A percentile compares a stretch with the other conserved stretches of the same genome.
phyloP scores from a whole-genome alignment of 331 rosid species.

The Spiraea crenata region DNA sequence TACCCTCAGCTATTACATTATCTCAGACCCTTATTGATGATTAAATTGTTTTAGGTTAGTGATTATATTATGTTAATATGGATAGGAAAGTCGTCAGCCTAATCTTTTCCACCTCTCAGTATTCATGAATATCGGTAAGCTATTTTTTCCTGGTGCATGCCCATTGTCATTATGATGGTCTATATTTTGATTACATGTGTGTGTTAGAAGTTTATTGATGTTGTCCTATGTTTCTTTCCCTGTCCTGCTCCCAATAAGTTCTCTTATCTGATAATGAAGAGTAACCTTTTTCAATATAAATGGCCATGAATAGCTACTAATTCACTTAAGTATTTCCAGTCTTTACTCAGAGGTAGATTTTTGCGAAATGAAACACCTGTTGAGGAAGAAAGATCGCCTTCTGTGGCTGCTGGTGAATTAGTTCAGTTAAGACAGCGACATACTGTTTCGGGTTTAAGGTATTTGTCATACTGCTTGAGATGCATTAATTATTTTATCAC shows the following conservation, averaged over 20 bases:
- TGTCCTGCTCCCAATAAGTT: neutral
- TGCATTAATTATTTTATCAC: neutral
- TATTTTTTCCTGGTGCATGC: neutral
- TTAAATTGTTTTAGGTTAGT: neutral
- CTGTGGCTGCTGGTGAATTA: slow-evolving; percentile 83
- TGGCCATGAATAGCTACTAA: slow-evolving; percentile 30
- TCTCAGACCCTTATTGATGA: neutral
- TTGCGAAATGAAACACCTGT: slow-evolving; percentile 87
- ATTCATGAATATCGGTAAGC: neutral
- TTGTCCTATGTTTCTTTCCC: neutral
- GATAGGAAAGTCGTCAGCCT: neutral
- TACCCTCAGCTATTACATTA: neutral
- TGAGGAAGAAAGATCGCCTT: slow-evolving; percentile 94
- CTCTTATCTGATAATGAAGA: neutral
- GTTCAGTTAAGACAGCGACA: slow-evolving; percentile 90
- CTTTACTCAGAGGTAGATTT: slow-evolving; percentile 98
- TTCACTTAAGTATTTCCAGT: slow-evolving; percentile 49
- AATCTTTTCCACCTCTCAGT: neutral
- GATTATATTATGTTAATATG: neutral
- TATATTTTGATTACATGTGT: neutral
- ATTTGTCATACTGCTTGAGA: slow-evolving; percentile 20
- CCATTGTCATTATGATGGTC: too few species aligned
- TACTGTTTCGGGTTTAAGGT: slow-evolving; percentile 97
- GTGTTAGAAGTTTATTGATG: neutral
- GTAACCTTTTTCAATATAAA: neutral